Conservation (phyloP, 805 yeast genomes). For the Saccharomyces eubayanus region DNA sequence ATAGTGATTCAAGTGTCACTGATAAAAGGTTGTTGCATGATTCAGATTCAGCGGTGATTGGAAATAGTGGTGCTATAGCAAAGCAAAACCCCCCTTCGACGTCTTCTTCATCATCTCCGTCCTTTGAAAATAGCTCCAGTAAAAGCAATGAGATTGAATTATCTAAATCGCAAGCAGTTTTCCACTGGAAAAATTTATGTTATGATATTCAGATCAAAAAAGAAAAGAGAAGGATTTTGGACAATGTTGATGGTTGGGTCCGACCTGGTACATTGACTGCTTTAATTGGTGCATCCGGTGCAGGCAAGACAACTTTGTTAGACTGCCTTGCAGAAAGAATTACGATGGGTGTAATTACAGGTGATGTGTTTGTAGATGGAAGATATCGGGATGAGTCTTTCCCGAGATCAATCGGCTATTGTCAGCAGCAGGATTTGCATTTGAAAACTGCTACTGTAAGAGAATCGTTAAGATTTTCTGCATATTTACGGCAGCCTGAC, state of each 20-base stretch:
- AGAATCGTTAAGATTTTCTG: conserved; percentile 53
- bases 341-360: conserved; percentile 52
- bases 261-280: conserved; percentile 69
- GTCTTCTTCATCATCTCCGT: neutral
- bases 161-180: conserved; percentile 37
- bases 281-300: conserved; percentile 60
- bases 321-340: conserved; percentile 55
- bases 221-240: conserved; percentile 46
- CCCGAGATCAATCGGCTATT: conserved; percentile 49
- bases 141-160: conserved; percentile 1
- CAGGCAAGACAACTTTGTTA: conserved; percentile 63
- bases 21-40: conserved; percentile 23
- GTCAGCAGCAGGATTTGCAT: conserved; percentile 62
- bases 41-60: conserved; percentile 1
- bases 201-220: conserved; percentile 51
- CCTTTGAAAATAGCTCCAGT: neutral
- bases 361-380: conserved; percentile 51
- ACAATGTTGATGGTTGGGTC: conserved; percentile 61
- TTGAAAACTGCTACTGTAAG: conserved; percentile 53
- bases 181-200: conserved; percentile 63
- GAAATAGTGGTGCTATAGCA: neutral
- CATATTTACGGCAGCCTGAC: conserved; percentile 49
- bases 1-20: conserved; percentile 8
- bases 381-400: conserved; percentile 43
- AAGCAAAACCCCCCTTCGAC: neutral